Evolutionary conservation across 257 asterid genomes (phyloP), one percentile per base, ranked within the genome.

Genomic region (Primulina huaijiensis): DNA sequence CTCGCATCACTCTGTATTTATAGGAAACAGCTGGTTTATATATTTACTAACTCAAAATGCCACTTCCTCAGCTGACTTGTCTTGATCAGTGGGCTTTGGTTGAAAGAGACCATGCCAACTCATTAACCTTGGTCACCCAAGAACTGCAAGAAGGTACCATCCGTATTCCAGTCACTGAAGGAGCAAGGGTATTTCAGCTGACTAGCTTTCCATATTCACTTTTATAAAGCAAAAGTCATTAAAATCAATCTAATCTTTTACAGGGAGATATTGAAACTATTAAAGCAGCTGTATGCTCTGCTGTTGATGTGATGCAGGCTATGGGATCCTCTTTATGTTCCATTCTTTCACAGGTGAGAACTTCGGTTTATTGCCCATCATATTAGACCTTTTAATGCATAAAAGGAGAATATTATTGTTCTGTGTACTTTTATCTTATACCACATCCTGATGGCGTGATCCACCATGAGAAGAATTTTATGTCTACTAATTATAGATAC

Each of bases 281-380:
- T 8, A 84, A 88, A 78, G 80, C 82, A 65, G 88, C 95, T 79
- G 76, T 93, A 69, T 80, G 80, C 78, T 87, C 97, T 64, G 96
- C 97, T 58, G 85, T 83, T 75, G 89, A 82, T 73, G 87, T 89
- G 71, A 81, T 86, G 92, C 94, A 82, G 86, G 87, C 89, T 75
- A 81, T 85, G 82, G 95, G 90, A 52, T 85, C 92, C 72, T 85
- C 97, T 79, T 73, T 84, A 68, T 67, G 81, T 74, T 77, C 84
- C 72, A 68, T 79, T 50, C 81, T 89, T 7, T 78, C 90, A 33
- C 80, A 75, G 85, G 99, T 90, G 57, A 75, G 79, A 12, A 69
- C 27, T 12, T 19, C 19, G n/a, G 62, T 69, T 69, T 30, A 59
- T 34, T 62, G 29, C 14, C 30, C 62, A 67, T 43, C 38, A n/a